phyloP scores from a whole-genome alignment of 192 early-diverging fungal species.

The Irineochytrium annulatum region DNA sequence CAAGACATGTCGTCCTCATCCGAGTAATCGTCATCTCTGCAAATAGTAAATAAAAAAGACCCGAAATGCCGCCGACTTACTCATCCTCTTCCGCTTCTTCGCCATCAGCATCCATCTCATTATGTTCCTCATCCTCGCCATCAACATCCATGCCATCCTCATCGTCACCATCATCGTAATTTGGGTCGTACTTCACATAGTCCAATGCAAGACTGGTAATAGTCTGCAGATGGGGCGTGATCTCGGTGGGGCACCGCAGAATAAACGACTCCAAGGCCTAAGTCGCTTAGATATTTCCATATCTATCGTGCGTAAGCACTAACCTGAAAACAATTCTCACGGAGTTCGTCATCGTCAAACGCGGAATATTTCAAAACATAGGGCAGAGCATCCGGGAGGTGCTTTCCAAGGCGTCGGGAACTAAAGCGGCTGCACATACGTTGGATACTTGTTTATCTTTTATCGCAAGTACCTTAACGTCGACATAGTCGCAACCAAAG shows the following conservation, averaged over 20 bases:
- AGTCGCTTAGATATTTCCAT: background rate
- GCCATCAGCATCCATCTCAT: conserved; percentile 43
- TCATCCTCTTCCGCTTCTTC: conserved; percentile 59
- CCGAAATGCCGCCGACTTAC: conserved; percentile 19
- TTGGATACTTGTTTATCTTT: background rate
- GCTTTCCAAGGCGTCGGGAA: conserved; percentile 60
- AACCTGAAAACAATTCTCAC: conserved; percentile 73
- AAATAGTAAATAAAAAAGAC: background rate
- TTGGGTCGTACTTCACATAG: conserved; percentile 80
- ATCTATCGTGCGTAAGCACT: background rate
- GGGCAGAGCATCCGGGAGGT: conserved; percentile 59
- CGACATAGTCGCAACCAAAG: conserved; percentile 68
- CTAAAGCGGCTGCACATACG: conserved; percentile 63
- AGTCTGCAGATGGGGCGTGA: conserved; percentile 54
- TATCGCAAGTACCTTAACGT: conserved; percentile 55
- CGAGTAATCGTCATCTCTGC: conserved; percentile 59
- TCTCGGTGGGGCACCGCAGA: conserved; percentile 71
- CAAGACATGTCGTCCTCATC: conserved; percentile 91
- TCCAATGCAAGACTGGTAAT: conserved; percentile 60
- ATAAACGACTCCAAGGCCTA: conserved; percentile 71
- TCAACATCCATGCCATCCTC: conserved; percentile 46
- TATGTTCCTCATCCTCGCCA: conserved; percentile 51
- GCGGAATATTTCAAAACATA: conserved; percentile 55
- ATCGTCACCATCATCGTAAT: conserved; percentile 74
- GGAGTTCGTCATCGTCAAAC: conserved; percentile 73